Percentiles rank a stretch among this genome's conserved stretches.
Evolutionary conservation across 352 stramenopile species (phyloP).

Genomic region (Phytopythium vexans): DNA sequence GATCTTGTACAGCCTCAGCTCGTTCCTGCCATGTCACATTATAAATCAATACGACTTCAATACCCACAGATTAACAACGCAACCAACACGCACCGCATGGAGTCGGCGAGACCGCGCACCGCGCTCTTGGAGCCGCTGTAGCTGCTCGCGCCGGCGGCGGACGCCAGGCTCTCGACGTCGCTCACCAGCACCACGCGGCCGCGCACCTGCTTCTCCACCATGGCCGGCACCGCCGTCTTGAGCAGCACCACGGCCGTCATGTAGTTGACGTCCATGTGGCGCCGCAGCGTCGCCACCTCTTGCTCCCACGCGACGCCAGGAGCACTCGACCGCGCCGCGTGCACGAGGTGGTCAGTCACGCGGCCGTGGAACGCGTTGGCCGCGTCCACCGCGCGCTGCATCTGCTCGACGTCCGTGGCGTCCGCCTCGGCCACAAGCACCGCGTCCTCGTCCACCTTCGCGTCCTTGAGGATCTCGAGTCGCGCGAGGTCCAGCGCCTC

Average conservation of each 20-base stretch:
- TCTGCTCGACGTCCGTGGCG: conserved; percentile 26
- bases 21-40: conserved; percentile 21
- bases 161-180: conserved; percentile 41
- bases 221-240: conserved; percentile 50
- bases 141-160: conserved; percentile 83
- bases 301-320: conserved; percentile 60
- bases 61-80: background rate
- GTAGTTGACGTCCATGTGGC: conserved; percentile 62
- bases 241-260: conserved; percentile 51
- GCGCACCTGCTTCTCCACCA: conserved; percentile 42
- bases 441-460: conserved; percentile 4
- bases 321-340: conserved; percentile 23
- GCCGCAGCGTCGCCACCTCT: conserved; percentile 30
- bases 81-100: conserved; percentile 44
- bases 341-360: conserved; percentile 61
- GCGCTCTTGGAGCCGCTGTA: conserved; percentile 91
- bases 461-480: conserved; percentile 25
- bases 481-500: conserved; percentile 30
- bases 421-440: conserved; percentile 46
- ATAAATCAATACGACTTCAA: background rate
- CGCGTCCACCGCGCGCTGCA: conserved; percentile 36
- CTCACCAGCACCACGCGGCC: conserved; percentile 59
- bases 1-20: conserved; percentile 73
- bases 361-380: conserved; percentile 57
- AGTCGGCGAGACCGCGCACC: conserved; percentile 88